Base-by-base conservation (phyloP, 2,329 filamentous ascomycete genomes). In the Verticillium klebahnii region DNA sequence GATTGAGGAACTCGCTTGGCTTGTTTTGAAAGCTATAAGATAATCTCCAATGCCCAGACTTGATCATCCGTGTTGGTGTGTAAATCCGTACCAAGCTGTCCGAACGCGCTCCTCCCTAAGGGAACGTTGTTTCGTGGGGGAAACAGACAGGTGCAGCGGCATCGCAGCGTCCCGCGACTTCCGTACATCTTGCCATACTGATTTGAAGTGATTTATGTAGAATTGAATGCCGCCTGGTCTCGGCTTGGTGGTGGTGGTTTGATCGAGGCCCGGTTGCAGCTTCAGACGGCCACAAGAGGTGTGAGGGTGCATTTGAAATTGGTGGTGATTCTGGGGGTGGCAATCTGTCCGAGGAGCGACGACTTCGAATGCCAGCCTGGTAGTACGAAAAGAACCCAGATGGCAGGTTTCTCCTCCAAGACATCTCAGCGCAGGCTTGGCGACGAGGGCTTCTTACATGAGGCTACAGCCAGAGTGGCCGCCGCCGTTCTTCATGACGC, bases 361-460 rank as follows among this genome's bases (percentile, higher is more conserved):
- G 9, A 25, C 25, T 11, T 50, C n/a, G 40, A 50, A 12, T 23
- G 12, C 19, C n/a, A 25, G 19, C n/a, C n/a, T 11, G 6, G 5
- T 5, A n/a, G n/a, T 50, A 7, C 7, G 40, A 5, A 25, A 25
- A 25, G 25, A 25, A 25, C 25, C 25, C 25, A 25, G 7, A 39
- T n/a, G 39, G 17, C 39, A n/a, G 8, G 15, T 45, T 45, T 15
- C 39, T 45, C 9, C 8, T 45, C 9, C 17, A 17, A 8, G 39
- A 8, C 39, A 3, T n/a, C 39, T 8, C 15, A n/a, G 39, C 19
- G 14, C 19, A 45, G 17, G 5, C 36, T 15, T 61, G 23, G 31
- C 58, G 29, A 29, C 29, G 19, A 34, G 55, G 37, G 25, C 5
- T 3, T 39, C 34, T 72, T 74, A 76, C 74, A 75, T 75, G 68